phyloP scores from a whole-genome alignment of 164 flowering plant species.

The Malania oleifera region DNA sequence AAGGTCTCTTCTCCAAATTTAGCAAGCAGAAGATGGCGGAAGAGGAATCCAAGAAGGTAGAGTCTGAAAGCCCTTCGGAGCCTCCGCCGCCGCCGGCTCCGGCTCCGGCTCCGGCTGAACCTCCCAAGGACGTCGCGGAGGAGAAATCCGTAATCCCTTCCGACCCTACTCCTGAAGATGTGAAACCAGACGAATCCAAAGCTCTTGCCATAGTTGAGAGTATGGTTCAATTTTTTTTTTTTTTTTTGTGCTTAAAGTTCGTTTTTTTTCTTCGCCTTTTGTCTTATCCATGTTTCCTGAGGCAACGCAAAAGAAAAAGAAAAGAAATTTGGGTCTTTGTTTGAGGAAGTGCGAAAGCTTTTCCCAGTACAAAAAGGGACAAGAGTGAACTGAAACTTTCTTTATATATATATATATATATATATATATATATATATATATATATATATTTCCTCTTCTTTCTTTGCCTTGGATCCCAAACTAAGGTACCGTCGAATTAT shows the following conservation, averaged over 20 bases:
- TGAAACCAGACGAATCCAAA: conserved; percentile 37
- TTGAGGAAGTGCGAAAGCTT: no score
- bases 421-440: no score
- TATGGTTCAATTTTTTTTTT: conserved; percentile 4
- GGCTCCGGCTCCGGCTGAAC: conserved; percentile 15
- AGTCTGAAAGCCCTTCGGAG: conserved; percentile 21
- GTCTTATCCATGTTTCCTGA: not conserved
- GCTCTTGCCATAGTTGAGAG: conserved; percentile 30
- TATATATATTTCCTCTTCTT: no score
- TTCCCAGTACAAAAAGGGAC: no score
- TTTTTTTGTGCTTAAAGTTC: no score
- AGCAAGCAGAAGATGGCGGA: conserved; percentile 17
- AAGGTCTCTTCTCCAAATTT: not conserved
- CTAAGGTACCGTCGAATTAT: no score
- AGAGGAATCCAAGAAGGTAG: conserved; percentile 32
- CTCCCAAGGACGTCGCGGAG: conserved; percentile 28
- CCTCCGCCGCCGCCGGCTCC: conserved; percentile 19
- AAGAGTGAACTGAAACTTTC: no score
- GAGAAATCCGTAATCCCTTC: conserved; percentile 37
- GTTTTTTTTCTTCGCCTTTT: not conserved
- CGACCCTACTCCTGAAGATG: conserved; percentile 16
- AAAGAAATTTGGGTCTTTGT: not conserved
- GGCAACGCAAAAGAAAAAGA: not conserved
- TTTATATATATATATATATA: no score
- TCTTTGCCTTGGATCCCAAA: no score